Evolutionary conservation across 2,329 filamentous ascomycete species (phyloP).

Genomic region (Ceratocystis eucalypticola): DNA sequence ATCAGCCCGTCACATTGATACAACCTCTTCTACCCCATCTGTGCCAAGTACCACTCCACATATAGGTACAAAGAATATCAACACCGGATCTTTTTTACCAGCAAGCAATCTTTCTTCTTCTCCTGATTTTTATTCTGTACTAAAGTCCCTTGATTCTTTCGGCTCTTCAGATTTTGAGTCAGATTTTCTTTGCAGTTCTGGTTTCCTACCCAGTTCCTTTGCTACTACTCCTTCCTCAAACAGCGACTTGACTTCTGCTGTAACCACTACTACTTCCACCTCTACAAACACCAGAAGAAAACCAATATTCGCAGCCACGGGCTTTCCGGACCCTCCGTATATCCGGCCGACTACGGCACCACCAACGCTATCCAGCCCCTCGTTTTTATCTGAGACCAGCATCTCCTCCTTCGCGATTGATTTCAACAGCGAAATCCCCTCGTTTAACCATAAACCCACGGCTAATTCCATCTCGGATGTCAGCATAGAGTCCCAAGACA

Average conservation of each 20-base stretch:
- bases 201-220: slow-evolving; percentile 9
- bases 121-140: slow-evolving; percentile 11
- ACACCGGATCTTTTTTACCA: slow-evolving; percentile 7
- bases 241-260: not conserved
- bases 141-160: slow-evolving; percentile 16
- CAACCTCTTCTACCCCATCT: not conserved
- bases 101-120: slow-evolving; percentile 9
- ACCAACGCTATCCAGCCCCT: slow-evolving; percentile 20
- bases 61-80: slow-evolving; percentile 11
- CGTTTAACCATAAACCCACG: slow-evolving; percentile 38
- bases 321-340: slow-evolving; percentile 6
- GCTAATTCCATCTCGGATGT: slow-evolving; percentile 34
- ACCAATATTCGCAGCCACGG: not conserved
- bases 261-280: not conserved
- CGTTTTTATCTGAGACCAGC: slow-evolving; percentile 16
- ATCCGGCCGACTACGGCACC: slow-evolving; percentile 13
- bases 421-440: slow-evolving; percentile 38
- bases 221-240: not conserved
- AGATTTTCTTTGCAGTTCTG: slow-evolving; percentile 14
- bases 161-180: slow-evolving; percentile 16
- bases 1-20: slow-evolving; percentile 15
- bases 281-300: not conserved
- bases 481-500: not conserved
- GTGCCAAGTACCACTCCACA: slow-evolving; percentile 9
- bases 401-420: slow-evolving; percentile 14